Evolutionary conservation across 371 early-diverging fungal species (phyloP), one percentile per base, ranked within the genome.

Genomic region (Mortierella sp.): DNA sequence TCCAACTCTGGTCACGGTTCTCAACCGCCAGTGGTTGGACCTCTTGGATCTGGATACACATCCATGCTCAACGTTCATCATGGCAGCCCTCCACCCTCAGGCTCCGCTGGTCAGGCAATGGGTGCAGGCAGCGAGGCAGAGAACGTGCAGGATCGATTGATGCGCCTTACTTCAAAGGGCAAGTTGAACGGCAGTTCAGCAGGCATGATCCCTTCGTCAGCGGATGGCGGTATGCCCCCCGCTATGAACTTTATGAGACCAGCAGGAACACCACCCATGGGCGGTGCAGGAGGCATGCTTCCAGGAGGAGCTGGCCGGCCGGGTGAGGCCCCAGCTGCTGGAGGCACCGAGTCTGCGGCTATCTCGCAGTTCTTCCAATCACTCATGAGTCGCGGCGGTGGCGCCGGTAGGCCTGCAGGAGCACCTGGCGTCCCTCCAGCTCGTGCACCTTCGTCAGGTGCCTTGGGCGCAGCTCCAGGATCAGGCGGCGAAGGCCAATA

Each of bases 311-410:
- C 31, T 19, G 54, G 41, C 30, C 51, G 34, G 41, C 66, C 60
- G 21, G 72, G 59, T 28, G 61, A 55, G 31, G 50, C 58, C 23
- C 19, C 60, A 34, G 53, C 72, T 23, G 61, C 61, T 13, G 50
- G 76, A 30, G 66, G 62, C 9, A 58, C 83, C 46, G 88, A 93
- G 67, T 91, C 90, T 62, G 94, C 93, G 74, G 92, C 93, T 2
- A 74, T 95, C 48, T 89, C 91, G n/a, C 90, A 90, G 71, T 96
- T 95, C 72, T 96, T 95, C 88, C 90, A 93, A 78, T 90, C 90
- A 8, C 83, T 96, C 52, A 83, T 96, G 42, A 87, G 80, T 34
- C 92, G 34, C 10, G 34, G 93, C 59, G 92, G 91, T 56, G 64
- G 68, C 1, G 23, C 61, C 3, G 30, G 51, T 14, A 48, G 24